Evolutionary conservation across 306 rosid genomes (phyloP).

Genomic region (Leucaena leucocephala): DNA sequence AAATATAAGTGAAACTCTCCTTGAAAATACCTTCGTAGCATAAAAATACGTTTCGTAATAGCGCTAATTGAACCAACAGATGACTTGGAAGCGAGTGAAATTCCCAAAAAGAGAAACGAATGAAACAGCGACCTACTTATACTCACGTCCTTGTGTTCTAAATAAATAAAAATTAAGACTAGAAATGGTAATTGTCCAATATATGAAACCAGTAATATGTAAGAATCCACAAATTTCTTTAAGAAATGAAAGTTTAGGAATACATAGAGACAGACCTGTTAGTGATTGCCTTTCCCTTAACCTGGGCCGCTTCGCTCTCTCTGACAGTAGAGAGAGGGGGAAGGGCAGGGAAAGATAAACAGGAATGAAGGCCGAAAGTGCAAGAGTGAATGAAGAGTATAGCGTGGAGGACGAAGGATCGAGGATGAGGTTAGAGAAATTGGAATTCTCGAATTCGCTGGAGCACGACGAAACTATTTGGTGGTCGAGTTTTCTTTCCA

Average conservation of each 20-base stretch:
- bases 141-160: neutral
- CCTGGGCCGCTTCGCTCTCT: constrained; percentile 32
- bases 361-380: no score
- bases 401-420: neutral
- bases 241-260: neutral
- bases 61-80: constrained; percentile 5
- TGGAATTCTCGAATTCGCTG: neutral
- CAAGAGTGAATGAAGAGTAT: neutral
- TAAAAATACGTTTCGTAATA: neutral
- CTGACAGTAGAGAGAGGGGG: neutral
- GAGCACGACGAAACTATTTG: constrained; percentile 6
- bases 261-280: constrained; percentile 30
- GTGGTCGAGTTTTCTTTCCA: constrained; percentile 36
- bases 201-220: neutral
- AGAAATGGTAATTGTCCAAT: constrained; percentile 13
- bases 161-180: neutral
- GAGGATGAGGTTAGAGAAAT: constrained; percentile 43
- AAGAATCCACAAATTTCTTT: neutral
- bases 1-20: neutral
- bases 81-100: constrained; percentile 1
- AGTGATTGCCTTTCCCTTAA: constrained; percentile 12
- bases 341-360: neutral
- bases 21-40: neutral
- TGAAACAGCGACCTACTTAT: neutral
- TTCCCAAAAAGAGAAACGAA: neutral